Evolutionary conservation across 768 basidiomycete species (phyloP).

Genomic region (Leccinellum albellum): DNA sequence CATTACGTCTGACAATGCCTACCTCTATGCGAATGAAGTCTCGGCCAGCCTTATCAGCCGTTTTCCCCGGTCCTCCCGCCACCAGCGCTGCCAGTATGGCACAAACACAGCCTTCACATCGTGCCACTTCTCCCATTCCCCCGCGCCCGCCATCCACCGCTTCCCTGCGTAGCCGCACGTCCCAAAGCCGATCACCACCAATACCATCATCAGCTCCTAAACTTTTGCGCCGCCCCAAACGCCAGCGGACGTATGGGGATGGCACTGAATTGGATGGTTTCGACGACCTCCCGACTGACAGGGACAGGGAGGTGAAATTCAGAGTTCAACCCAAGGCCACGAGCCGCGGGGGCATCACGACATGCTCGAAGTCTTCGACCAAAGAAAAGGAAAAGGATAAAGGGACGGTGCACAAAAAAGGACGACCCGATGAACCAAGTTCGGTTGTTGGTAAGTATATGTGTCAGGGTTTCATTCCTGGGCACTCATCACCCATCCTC

Average conservation of each 20-base stretch:
- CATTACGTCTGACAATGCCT: conserved; percentile 83
- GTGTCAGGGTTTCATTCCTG: neutral
- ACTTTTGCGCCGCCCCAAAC: conserved; percentile 73
- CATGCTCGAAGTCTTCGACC: conserved; percentile 40
- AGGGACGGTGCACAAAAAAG: conserved; percentile 56
- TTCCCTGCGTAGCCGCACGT: conserved; percentile 40
- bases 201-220: conserved; percentile 52
- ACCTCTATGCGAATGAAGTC: conserved; percentile 73
- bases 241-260: conserved; percentile 72
- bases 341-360: conserved; percentile 53
- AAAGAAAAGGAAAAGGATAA: conserved; percentile 43
- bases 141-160: conserved; percentile 56
- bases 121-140: conserved; percentile 57
- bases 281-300: conserved; percentile 83
- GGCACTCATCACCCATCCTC: neutral
- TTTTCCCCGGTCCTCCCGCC: conserved; percentile 55
- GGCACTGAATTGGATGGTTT: conserved; percentile 87
- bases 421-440: conserved; percentile 43
- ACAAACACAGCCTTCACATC: conserved; percentile 36
- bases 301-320: conserved; percentile 74
- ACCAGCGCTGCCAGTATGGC: conserved; percentile 18
- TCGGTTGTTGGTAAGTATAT: conserved; percentile 37
- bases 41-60: conserved; percentile 69
- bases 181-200: conserved; percentile 25
- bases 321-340: conserved; percentile 70